phyloP scores from a whole-genome alignment of 139 green algal species.

The Pseudopediastrum boryanum region DNA sequence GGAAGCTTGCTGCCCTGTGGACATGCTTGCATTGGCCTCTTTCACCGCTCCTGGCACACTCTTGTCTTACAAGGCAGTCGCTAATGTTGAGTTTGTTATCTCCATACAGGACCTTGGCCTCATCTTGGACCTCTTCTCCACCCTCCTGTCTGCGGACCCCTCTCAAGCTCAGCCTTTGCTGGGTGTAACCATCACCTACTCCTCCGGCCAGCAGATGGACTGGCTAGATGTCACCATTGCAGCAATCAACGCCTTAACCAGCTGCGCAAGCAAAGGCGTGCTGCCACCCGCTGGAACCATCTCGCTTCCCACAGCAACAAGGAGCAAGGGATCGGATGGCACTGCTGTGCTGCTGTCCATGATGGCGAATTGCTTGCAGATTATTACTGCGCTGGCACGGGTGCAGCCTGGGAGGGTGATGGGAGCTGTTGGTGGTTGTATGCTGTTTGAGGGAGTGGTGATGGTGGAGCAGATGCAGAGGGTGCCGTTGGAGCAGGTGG shows the following conservation, averaged over 20 bases:
- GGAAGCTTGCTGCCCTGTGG: too few species aligned
- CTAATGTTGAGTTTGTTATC: background rate
- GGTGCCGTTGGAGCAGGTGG: conserved; percentile 14
- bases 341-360: background rate
- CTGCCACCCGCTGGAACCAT: background rate
- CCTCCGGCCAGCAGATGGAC: conserved; percentile 15
- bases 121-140: conserved; percentile 27
- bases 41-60: too few species aligned
- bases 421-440: conserved; percentile 24
- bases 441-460: conserved; percentile 17
- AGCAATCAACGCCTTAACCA: conserved; percentile 12
- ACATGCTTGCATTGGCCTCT: too few species aligned
- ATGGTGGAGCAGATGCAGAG: conserved; percentile 25
- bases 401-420: conserved; percentile 40
- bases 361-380: conserved; percentile 15
- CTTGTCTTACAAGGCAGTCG: too few species aligned
- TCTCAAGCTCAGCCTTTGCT: conserved; percentile 33
- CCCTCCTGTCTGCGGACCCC: conserved; percentile 16
- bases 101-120: conserved; percentile 25
- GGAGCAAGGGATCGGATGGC: background rate
- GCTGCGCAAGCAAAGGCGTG: background rate
- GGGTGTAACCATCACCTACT: conserved; percentile 21
- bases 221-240: conserved; percentile 25
- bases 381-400: conserved; percentile 34
- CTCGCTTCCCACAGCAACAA: background rate